Evolutionary conservation across 176 grass and related monocot genomes (phyloP), one percentile per base, ranked within the genome.

Genomic region (Thinopyrum elongatum): DNA sequence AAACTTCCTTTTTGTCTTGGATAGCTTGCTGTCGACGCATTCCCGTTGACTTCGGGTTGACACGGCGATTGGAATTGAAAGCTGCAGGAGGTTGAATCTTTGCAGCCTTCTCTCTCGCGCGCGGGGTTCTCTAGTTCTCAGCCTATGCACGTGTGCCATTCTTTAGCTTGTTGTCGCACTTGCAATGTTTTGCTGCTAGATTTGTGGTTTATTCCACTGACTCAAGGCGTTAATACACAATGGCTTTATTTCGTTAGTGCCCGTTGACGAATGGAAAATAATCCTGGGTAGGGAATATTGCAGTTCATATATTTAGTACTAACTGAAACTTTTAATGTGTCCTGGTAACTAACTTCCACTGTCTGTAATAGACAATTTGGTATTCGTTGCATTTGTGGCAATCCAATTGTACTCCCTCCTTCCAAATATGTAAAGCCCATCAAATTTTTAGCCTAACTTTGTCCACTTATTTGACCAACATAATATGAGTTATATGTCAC

Each of bases 281-380:
- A 71, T 81, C 19, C 28, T 65, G 53, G 5, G 19, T 38, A 39
- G 34, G 68, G 35, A 71, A 71, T 31, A 53, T 76, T 22, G 28
- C 74, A 55, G 16, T 33, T 31, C 51, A 21, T 47, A 74, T 39
- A 21, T 10, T 17, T 49, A 28, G 34, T 21, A 12, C 8, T n/a
- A 74, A 15, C 26, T 39, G 26, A 76, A 35, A 15, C 22, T 17
- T 35, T 83, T 31, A 65, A 15, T 21, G 7, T 55, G 70, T 35
- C 30, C 65, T 26, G 7, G 0, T 62, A 80, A 3, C 36, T 8
- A 65, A 80, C 19, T 44, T 25, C 73, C 47, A 38, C 8, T 1
- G 28, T 76, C n/a, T 76, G 41, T 76, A 53, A 61, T 67, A 31
- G 42, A 41, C 72, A 85, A 27, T 36, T 67, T 77, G 13, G 34